phyloP scores from a whole-genome alignment of 2,329 filamentous ascomycete genomes.

The Curvularia lunata region DNA sequence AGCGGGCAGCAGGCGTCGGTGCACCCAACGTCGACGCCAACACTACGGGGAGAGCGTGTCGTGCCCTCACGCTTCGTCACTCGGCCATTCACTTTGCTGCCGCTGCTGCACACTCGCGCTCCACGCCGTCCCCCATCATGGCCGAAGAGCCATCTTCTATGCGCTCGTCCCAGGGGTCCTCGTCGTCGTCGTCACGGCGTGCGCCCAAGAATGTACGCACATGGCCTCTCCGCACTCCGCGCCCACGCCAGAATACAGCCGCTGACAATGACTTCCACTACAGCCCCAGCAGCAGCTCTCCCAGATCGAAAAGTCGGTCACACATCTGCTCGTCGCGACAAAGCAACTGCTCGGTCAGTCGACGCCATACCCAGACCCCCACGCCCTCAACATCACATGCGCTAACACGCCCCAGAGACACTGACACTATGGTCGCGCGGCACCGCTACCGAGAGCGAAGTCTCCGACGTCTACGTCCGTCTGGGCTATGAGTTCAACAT shows the following conservation, averaged over 20 bases:
- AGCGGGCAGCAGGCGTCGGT: slow-evolving; percentile 21
- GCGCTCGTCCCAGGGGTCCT: slow-evolving; percentile 56
- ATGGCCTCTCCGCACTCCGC: slow-evolving; percentile 12
- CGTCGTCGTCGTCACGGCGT: slow-evolving; percentile 43
- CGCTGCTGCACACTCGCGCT: slow-evolving; percentile 28
- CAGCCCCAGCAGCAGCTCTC: slow-evolving; percentile 80
- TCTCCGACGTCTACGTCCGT: slow-evolving; percentile 97
- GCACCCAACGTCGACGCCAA: slow-evolving; percentile 23
- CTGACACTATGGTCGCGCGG: slow-evolving; percentile 97
- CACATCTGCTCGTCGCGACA: slow-evolving; percentile 91
- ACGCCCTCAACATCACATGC: slow-evolving; percentile 4
- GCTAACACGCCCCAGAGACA: slow-evolving; percentile 66
- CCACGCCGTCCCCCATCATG: slow-evolving; percentile 24
- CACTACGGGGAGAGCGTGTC: slow-evolving; percentile 20
- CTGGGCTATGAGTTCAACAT: slow-evolving; percentile 99
- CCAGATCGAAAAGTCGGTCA: slow-evolving; percentile 97
- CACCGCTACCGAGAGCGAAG: slow-evolving; percentile 88
- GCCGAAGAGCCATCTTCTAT: slow-evolving; percentile 35
- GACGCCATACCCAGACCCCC: slow-evolving; percentile 8
- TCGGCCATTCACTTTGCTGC: slow-evolving; percentile 21
- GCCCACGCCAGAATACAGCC: slow-evolving; percentile 11
- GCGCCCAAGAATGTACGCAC: slow-evolving; percentile 47
- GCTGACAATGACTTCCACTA: slow-evolving; percentile 29
- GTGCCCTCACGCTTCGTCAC: slow-evolving; percentile 21
- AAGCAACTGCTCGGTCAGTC: slow-evolving; percentile 78